Evolutionary conservation across 2,329 filamentous ascomycete species (phyloP), one percentile per base, ranked within the genome.

Genomic region (Verticillium isaacii): DNA sequence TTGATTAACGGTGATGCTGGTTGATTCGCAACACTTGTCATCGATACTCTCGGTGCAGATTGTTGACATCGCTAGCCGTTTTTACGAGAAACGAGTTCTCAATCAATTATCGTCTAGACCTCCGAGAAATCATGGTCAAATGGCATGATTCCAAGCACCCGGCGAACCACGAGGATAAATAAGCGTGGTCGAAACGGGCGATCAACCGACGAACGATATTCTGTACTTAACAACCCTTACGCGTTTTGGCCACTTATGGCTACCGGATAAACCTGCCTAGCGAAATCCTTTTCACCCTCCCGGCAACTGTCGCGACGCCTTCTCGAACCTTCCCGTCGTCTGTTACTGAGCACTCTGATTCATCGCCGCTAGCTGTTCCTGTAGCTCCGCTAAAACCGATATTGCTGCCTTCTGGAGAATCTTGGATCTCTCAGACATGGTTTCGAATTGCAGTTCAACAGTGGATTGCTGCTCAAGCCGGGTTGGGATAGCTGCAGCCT

Each of bases 401-500:
- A 11, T 12, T 52, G 5, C 45, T 8, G 12, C n/a, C 19, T 23
- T 5, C 4, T 25, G 45, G 9, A 29, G 29, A 29, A 29, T 6
- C 29, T 29, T 29, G 29, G 29, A 29, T 29, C 29, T 29, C 29
- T 29, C 5, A 29, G 29, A 29, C 29, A 29, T 25, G 11, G 1
- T 52, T 9, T 11, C 56, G 39, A 4, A 8, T 15, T 6, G 34
- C 56, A 7, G 54, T 32, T 19, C 62, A 63, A 1, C 12, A 25
- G 2, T 55, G 19, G 7, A 39, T 29, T 9, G 59, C 52, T 0
- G 62, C 59, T 50, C 45, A 2, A 12, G 34, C 56, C 3, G 56
- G 56, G 5, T 25, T 19, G 9, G 23, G 12, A 67, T 45, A 1
- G 62, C 11, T 2, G 58, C 58, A 5, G 61, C 57, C 25, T 67